Evolutionary conservation across 2,329 filamentous ascomycete species (phyloP), one percentile per base, ranked within the genome.

Genomic region (Eutypella sp.): DNA sequence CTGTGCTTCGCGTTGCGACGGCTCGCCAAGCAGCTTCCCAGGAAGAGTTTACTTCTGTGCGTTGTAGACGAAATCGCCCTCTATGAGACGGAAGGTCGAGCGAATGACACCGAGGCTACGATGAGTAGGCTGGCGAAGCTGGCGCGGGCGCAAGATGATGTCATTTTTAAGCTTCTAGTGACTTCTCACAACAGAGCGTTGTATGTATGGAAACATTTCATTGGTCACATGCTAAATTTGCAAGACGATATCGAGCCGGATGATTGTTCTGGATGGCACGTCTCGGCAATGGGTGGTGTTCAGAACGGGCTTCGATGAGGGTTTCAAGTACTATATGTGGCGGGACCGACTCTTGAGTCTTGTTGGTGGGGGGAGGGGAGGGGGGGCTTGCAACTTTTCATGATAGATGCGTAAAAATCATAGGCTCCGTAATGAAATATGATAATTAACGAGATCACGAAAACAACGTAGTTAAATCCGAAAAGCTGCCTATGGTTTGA

Each of bases 61-160:
- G 36, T 50, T 37, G 48, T 56, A n/a, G 47, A 56, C 7, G 53
- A 54, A 19, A 31, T 53, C n/a, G 27, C 40, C 20, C 43, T 15
- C 31, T 53, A 53, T 38, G 52, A 50, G 31, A 48, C 45, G 10
- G 18, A 5, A 3, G 31, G 45, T 3, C 37, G 48, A 19, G 20
- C 29, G 2, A 34, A 43, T 5, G 48, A 51, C 5, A 51, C 40
- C 11, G 39, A 49, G 9, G 10, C 16, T 23, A n/a, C 49, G 2
- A 31, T 50, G 2, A 41, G 45, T 37, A 46, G 45, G 39, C 31
- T 54, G 16, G 36, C 44, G 13, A 23, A 47, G 22, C 31, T 51
- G 7, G 51, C 34, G 1, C 10, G 13, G 5, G 31, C 16, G 5
- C 40, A 42, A 15, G 45, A 52, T 5, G 10, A 46, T 5, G 38